phyloP scores from a whole-genome alignment of 192 early-diverging fungal genomes.

The Kickxella alabastrina region DNA sequence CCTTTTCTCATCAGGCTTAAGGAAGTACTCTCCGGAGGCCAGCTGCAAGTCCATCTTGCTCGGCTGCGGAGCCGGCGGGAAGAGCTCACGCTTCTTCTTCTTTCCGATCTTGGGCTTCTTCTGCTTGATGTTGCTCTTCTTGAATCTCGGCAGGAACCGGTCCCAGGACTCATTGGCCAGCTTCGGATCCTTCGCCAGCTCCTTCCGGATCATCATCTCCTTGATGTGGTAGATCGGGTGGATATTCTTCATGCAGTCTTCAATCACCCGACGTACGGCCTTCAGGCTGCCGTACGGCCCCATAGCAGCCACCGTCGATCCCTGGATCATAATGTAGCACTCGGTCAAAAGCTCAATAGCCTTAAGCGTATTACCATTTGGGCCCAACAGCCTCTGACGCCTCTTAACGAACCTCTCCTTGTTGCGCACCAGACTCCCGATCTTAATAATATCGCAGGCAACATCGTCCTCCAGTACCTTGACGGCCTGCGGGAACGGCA shows the following conservation, averaged over 20 bases:
- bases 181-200: slow-evolving; percentile 95
- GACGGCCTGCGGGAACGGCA: slow-evolving; percentile 88
- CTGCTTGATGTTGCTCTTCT: slow-evolving; percentile 76
- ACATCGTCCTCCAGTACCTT: slow-evolving; percentile 91
- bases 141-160: slow-evolving; percentile 94
- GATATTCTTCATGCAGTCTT: slow-evolving; percentile 98
- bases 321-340: slow-evolving; percentile 98
- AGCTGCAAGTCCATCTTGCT: slow-evolving; percentile 91
- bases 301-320: slow-evolving; percentile 94
- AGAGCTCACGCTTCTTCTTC: slow-evolving; percentile 85
- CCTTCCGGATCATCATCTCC: slow-evolving; percentile 98
- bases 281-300: slow-evolving; percentile 87
- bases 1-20: slow-evolving; percentile 66
- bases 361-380: slow-evolving; percentile 92
- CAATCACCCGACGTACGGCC: slow-evolving; percentile 81
- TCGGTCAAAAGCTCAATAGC: slow-evolving; percentile 94
- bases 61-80: slow-evolving; percentile 82
- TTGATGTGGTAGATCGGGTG: slow-evolving; percentile 99
- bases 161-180: slow-evolving; percentile 94
- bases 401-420: slow-evolving; percentile 98
- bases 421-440: slow-evolving; percentile 90
- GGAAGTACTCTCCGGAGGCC: slow-evolving; percentile 95
- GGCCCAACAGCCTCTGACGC: slow-evolving; percentile 90
- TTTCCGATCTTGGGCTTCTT: slow-evolving; percentile 59
- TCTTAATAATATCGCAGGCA: slow-evolving; percentile 95